Conservation (phyloP, 2,329 filamentous ascomycete genomes). For the Neopestalotiopsis sp. region DNA sequence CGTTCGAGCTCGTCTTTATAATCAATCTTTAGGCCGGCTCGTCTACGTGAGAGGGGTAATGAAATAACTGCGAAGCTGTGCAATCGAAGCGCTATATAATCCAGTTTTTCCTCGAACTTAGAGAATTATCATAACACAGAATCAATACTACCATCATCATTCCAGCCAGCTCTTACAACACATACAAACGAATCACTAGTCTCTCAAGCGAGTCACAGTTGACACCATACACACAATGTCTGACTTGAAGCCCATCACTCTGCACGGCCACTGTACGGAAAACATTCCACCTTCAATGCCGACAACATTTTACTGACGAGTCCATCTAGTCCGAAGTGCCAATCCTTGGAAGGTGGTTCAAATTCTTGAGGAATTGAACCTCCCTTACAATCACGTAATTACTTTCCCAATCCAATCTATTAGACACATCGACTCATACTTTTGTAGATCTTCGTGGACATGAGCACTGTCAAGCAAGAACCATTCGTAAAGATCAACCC, state of each 20-base stretch:
- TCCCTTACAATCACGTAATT: slow-evolving; percentile 33
- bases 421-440: not conserved
- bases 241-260: slow-evolving; percentile 35
- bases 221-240: slow-evolving; percentile 7
- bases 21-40: not conserved
- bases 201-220: not conserved
- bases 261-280: slow-evolving; percentile 28
- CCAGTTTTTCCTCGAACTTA: not conserved
- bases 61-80: not conserved
- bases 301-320: not conserved
- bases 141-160: not conserved
- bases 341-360: slow-evolving; percentile 39
- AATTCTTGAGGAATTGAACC: slow-evolving; percentile 35
- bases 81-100: not conserved
- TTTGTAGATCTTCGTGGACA: slow-evolving; percentile 8
- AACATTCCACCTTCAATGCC: not conserved
- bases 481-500: slow-evolving; percentile 36
- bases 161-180: not conserved
- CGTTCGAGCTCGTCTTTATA: not conserved
- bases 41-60: not conserved
- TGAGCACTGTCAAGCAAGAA: slow-evolving; percentile 33
- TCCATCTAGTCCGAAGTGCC: slow-evolving; percentile 23
- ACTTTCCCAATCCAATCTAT: not conserved
- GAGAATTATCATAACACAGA: not conserved
- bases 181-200: not conserved